Base-by-base conservation (phyloP, 768 basidiomycete genomes). In the Mycena amicta region DNA sequence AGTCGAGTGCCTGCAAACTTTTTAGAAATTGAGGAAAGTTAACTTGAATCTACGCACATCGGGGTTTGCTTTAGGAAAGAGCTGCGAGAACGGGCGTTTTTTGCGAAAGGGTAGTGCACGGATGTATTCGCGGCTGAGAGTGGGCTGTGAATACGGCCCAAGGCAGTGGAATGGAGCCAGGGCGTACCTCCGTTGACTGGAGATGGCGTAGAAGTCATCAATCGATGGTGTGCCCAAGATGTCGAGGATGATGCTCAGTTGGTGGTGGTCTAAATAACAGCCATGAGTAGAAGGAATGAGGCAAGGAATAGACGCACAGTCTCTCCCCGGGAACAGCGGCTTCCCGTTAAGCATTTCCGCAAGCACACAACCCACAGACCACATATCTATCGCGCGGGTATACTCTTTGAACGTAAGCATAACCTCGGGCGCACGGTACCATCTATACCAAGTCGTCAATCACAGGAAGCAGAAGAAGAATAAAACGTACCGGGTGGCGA, bases 371-470 rank as follows among this genome's bases (percentile, higher is more conserved):
- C 92, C 90, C 20, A 93, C 90, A 57, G 86, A 87, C 92, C 92
- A 94, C 70, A 93, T 83, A 63, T 93, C 91, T 71, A 93, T 90
- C 0, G 89, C 89, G 30, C 84, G 83, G 4, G 93, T 95, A 71
- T 98, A 98, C 77, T 95, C 89, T 69, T 95, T 94, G 79, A 97
- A 98, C 0, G 93, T 96, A 31, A 98, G 82, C 96, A 98, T 98
- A 60, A 98, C 92, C 71, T 98, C 96, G 0, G 96, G 96, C 0
- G 96, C 96, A 28, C 96, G 87, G 71, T 98, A 98, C 96, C 96
- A 98, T 68, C 93, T 88, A 50, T 12, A 25, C 16, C 43, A 45
- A 6, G 22, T n/a, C 13, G 43, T 45, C 22, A 45, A 23, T 45
- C 43, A 45, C 13, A 45, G 18, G 8, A 37, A 13, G 22, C 13